These are phyloP conservation scores for Leptographium wingfieldii DNA, from an alignment of 2,329 filamentous ascomycete species.

Conservation along the genomic window DNA sequence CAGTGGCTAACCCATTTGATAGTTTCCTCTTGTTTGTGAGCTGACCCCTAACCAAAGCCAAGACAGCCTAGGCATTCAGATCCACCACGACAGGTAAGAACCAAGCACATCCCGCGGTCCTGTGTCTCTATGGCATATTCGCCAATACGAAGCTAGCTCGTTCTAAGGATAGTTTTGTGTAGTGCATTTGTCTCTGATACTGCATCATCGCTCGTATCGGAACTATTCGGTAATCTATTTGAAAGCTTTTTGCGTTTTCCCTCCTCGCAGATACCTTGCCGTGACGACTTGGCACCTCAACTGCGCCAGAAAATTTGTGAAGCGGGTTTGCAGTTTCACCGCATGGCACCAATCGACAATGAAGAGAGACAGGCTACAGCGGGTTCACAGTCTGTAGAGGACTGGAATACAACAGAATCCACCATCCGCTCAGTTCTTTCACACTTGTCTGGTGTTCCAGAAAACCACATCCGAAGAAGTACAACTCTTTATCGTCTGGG, in stretches of 20 bases:
- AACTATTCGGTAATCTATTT: slow-evolving; percentile 9
- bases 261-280: slow-evolving; percentile 4
- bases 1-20: neutral
- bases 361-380: neutral
- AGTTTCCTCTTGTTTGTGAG: slow-evolving; percentile 65
- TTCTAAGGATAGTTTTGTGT: neutral
- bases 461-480: slow-evolving; percentile 37
- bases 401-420: slow-evolving; percentile 39
- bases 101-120: neutral
- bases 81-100: slow-evolving; percentile 47
- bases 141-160: neutral
- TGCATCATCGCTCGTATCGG: neutral
- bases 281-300: neutral
- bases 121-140: slow-evolving; percentile 1
- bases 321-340: neutral
- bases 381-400: slow-evolving; percentile 4
- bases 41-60: slow-evolving; percentile 41
- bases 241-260: slow-evolving; percentile 4
- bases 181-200: neutral
- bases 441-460: slow-evolving; percentile 40
- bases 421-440: slow-evolving; percentile 44
- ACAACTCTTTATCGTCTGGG: slow-evolving; percentile 82
- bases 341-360: neutral
- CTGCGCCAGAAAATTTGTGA: neutral
- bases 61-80: slow-evolving; percentile 41